Base-by-base conservation (phyloP, 2,329 filamentous ascomycete genomes). In the Diaporthe citriasiana region DNA sequence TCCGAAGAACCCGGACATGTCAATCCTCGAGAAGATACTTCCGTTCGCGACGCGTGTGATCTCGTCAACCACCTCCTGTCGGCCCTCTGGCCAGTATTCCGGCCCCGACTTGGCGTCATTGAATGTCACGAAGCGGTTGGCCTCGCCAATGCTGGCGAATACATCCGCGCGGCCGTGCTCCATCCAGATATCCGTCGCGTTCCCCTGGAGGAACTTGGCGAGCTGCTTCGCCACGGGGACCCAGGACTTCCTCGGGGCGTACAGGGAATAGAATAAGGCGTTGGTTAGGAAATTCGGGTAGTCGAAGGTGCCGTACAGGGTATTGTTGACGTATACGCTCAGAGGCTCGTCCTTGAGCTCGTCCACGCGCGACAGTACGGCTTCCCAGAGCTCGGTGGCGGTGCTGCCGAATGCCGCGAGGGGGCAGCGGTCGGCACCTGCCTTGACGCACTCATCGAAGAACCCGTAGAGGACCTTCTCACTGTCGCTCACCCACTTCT, bases 371-470 rank as follows among this genome's bases (percentile, higher is more conserved):
- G 72, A 51, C 7, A 82, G 72, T 1, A 88, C 77, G 27, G 80
- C 79, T 0, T 76, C 71, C 27, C 78, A 75, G 15, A 86, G 78
- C 2, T 78, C 80, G 51, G 84, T 78, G 53, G 80, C 81, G 0
- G 84, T 81, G 4, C 79, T 76, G 10, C 81, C 82, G n/a, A 85
- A 76, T 0, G 80, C 78, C 0, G 83, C 83, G 22, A 89, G 77
- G 1, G 84, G 78, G 73, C 87, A 89, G 19, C 79, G 81, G 8
- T 83, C 76, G 3, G 69, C 35, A 1, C 87, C 86, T 1, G 87
- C 88, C 56, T 84, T 83, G 76, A 83, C 82, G 77, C 88, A 89
- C 66, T 84, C 83, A n/a, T 84, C 81, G 66, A 85, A 83, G 75
- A 89, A 87, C 19, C 79, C 82, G 0, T 79, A 76, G 35, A 86